Evolutionary conservation across 495 filamentous ascomycete species (phyloP), one percentile per base, ranked within the genome.

Genomic region (Cladorrhinum samala): DNA sequence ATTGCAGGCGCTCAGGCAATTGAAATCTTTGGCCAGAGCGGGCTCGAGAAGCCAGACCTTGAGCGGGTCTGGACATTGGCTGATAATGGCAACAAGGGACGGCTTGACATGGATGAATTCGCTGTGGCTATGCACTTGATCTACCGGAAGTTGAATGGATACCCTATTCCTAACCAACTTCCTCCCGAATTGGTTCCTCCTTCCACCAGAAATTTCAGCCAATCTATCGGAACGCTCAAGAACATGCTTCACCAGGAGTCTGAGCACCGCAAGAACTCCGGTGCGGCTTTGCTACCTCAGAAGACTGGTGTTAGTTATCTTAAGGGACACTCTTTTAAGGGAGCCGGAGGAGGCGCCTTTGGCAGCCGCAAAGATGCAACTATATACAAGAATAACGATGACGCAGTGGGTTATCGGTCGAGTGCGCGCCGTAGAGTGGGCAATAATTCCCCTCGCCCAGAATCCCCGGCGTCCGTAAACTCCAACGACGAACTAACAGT

Each of bases 91-190:
- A 95, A 99, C 69, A 90, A 88, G 62, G 94, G 94, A 11, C 83
- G 90, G 54, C 80, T 99, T 3, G 91, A 99, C 56, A 85, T 97
- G 71, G 94, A 99, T 67, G 94, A 99, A 63, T 99, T 99, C 67
- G 91, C 94, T 16, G 91, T 99, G 37, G 92, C 89, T 6, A 99
- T 99, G 93, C 94, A 99, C 78, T 72, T 99, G 67, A 97, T 99
- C 50, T 99, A 97, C 65, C 83, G 94, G 56, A 95, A 91, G 65
- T 78, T 97, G 21, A 97, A 97, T 57, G 91, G 91, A 23, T 96
- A 99, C 62, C 91, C 93, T 1, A 79, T 96, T 42, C 94, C 94
- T n/a, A 86, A 83, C 59, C 87, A 88, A 40, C 77, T 97, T 14
- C 94, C 94, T 3, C 83, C 94, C 4, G 94, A 99, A 73, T 83